Evolutionary conservation across 2,329 filamentous ascomycete genomes (phyloP).

Genomic region (Exophiala calicioides): DNA sequence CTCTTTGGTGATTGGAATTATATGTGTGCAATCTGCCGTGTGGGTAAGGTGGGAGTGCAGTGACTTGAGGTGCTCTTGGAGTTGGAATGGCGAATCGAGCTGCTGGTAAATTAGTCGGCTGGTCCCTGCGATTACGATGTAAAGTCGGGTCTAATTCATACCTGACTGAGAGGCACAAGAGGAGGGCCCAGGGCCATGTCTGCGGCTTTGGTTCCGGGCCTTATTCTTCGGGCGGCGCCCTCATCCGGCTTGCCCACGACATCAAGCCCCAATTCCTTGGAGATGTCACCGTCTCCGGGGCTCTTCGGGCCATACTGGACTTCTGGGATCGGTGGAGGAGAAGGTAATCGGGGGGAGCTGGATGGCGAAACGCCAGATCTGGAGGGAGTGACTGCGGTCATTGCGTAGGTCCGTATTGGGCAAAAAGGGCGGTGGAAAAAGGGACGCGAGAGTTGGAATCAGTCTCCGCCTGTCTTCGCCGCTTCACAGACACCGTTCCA

Average conservation of each 20-base stretch:
- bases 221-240: conserved; percentile 79
- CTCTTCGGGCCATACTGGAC: conserved; percentile 85
- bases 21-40: conserved; percentile 52
- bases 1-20: conserved; percentile 72
- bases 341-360: conserved; percentile 88
- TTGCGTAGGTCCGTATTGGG: conserved; percentile 1
- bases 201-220: conserved; percentile 84
- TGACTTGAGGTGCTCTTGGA: conserved; percentile 94
- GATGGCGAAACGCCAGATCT: conserved; percentile 51
- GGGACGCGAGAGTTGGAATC: background rate
- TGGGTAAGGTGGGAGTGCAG: conserved; percentile 81
- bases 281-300: conserved; percentile 63
- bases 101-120: conserved; percentile 42
- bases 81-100: conserved; percentile 96
- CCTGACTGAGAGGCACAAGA: conserved; percentile 79
- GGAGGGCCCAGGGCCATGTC: conserved; percentile 94
- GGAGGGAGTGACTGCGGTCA: conserved; percentile 37
- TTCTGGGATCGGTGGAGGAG: conserved; percentile 90
- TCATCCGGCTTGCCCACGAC: conserved; percentile 63
- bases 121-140: background rate
- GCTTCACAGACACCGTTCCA: too few species aligned
- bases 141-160: conserved; percentile 53
- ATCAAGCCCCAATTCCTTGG: conserved; percentile 58
- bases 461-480: too few species aligned
- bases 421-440: background rate